Conservation (phyloP, 495 filamentous ascomycete genomes). For the Penicillium argentinense region DNA sequence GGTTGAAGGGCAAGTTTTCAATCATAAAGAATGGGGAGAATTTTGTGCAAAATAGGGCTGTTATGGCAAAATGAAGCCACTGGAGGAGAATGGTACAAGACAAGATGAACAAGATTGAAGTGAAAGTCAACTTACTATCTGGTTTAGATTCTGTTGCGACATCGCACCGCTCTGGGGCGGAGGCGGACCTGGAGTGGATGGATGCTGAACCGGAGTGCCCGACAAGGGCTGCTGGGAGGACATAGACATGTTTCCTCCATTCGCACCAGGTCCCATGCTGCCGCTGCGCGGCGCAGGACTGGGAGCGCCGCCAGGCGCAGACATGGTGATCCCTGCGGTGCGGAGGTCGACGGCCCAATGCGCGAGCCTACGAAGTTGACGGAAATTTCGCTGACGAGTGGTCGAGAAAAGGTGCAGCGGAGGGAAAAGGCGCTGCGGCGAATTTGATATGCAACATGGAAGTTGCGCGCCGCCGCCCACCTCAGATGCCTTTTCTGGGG, state of each 20-base stretch:
- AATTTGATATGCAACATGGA: constrained; percentile 25
- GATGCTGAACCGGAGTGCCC: constrained; percentile 35
- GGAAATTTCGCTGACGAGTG: constrained; percentile 1
- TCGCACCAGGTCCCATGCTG: constrained; percentile 49
- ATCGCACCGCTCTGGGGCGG: constrained; percentile 47
- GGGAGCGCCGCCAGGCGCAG: constrained; percentile 48
- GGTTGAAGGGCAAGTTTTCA: too few species aligned
- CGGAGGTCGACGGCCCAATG: neutral
- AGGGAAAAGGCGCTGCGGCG: constrained; percentile 5
- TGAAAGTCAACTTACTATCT: constrained; percentile 71
- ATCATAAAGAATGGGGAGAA: neutral
- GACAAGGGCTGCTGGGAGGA: constrained; percentile 49
- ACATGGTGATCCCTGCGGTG: constrained; percentile 30
- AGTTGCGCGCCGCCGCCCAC: neutral
- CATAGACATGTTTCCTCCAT: constrained; percentile 49
- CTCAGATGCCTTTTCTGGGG: neutral
- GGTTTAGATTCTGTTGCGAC: constrained; percentile 89
- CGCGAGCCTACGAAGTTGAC: neutral
- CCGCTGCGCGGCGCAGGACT: constrained; percentile 52
- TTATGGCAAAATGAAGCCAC: neutral
- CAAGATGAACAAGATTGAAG: neutral
- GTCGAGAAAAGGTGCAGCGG: neutral
- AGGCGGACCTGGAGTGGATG: constrained; percentile 40
- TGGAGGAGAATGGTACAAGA: neutral
- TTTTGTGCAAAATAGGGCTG: neutral